phyloP scores from a whole-genome alignment of 495 filamentous ascomycete species.

The Filosporella fistucella region DNA sequence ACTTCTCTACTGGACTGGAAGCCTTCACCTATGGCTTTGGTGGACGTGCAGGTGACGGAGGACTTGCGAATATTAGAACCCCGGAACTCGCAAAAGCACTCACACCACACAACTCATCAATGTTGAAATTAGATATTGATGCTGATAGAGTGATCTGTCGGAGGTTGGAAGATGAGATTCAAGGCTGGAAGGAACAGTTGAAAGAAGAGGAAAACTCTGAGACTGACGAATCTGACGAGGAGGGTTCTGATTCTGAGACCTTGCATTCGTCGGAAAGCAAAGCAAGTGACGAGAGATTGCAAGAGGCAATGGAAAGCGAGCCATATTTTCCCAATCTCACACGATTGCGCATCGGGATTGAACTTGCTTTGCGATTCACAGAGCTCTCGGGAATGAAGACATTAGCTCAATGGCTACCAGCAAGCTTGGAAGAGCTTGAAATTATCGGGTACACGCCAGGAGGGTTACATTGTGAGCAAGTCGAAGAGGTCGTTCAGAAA shows the following conservation, averaged over 20 bases:
- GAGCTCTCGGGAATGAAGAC: neutral
- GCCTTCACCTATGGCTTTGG: neutral
- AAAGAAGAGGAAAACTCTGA: neutral
- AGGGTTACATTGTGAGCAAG: neutral
- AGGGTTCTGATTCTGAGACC: neutral
- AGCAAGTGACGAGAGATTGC: neutral
- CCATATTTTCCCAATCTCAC: neutral
- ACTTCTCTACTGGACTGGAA: neutral
- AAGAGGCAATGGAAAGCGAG: neutral
- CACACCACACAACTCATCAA: neutral
- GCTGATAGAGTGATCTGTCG: neutral
- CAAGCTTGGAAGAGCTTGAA: constrained; percentile 1
- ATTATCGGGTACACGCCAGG: neutral
- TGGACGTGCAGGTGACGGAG: neutral
- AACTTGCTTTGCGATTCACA: neutral
- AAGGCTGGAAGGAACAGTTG: neutral
- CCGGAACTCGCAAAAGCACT: neutral
- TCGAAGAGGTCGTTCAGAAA: neutral
- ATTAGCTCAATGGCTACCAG: neutral
- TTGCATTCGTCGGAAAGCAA: neutral
- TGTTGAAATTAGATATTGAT: neutral
- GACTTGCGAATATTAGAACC: neutral
- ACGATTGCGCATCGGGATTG: neutral
- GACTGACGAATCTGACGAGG: neutral
- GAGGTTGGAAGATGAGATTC: neutral